Evolutionary conservation across 2,329 filamentous ascomycete genomes (phyloP).

Genomic region (Chaetomium sp.): DNA sequence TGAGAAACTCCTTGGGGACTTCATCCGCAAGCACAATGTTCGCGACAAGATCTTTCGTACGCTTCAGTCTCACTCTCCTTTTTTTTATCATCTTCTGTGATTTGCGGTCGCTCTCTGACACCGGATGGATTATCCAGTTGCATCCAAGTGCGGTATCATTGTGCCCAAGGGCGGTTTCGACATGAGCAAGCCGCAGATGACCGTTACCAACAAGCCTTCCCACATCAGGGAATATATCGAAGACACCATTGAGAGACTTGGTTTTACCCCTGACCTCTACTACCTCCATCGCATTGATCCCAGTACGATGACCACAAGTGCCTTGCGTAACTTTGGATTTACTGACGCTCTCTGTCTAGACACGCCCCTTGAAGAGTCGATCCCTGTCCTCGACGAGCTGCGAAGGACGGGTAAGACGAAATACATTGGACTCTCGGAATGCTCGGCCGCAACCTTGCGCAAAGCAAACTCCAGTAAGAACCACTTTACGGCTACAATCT

Average conservation of each 20-base stretch:
- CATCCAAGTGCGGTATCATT: conserved; percentile 18
- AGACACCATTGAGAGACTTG: conserved; percentile 14
- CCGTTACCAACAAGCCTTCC: conserved; percentile 13
- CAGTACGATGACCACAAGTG: conserved; percentile 3
- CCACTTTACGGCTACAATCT: background rate
- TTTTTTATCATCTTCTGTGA: background rate
- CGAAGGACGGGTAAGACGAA: conserved; percentile 13
- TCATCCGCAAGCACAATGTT: conserved; percentile 18
- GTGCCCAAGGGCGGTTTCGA: background rate
- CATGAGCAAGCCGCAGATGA: conserved; percentile 9
- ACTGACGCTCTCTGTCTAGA: conserved; percentile 11
- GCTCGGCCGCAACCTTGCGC: conserved; percentile 15
- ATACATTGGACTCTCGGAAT: conserved; percentile 18
- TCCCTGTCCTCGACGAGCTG: conserved; percentile 14
- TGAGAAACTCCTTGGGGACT: conserved; percentile 16
- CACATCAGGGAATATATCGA: conserved; percentile 18
- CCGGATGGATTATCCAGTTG: conserved; percentile 11
- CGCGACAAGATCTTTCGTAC: conserved; percentile 17
- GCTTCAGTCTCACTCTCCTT: background rate
- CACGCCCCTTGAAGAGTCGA: conserved; percentile 15
- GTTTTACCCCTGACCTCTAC: conserved; percentile 11
- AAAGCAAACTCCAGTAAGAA: conserved; percentile 17
- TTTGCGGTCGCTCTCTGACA: background rate
- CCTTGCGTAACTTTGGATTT: background rate
- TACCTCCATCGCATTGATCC: conserved; percentile 20